Evolutionary conservation across 2,329 filamentous ascomycete species (phyloP).

Genomic region (Blumeria graminis): DNA sequence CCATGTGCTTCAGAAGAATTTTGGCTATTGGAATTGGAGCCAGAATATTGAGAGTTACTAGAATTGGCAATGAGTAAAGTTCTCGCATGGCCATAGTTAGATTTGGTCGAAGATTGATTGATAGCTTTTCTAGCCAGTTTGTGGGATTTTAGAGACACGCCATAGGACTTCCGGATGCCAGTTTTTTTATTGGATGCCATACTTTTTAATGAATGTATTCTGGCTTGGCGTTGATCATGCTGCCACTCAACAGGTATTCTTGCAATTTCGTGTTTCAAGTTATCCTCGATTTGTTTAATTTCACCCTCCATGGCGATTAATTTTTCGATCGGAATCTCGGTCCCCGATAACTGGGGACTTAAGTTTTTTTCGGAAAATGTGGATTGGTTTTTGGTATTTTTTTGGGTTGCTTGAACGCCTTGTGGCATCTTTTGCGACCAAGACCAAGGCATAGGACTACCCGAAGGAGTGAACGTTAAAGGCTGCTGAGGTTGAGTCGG

Average conservation of each 20-base stretch:
- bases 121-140: too few species aligned
- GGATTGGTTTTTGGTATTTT: neutral
- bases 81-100: too few species aligned
- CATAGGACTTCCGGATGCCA: neutral
- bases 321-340: neutral
- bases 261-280: neutral
- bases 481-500: neutral
- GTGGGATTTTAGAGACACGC: neutral
- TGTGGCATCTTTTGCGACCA: neutral
- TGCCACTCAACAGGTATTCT: neutral
- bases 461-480: neutral
- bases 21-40: too few species aligned
- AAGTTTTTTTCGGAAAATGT: neutral
- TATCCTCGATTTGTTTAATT: neutral
- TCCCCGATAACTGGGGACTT: neutral
- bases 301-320: neutral
- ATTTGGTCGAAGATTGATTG: too few species aligned
- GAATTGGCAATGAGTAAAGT: too few species aligned
- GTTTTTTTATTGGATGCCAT: neutral
- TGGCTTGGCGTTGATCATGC: neutral
- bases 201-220: neutral
- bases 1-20: too few species aligned
- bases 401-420: neutral
- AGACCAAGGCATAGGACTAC: neutral
- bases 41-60: too few species aligned